These are phyloP conservation scores for Salvia rosmarinus DNA, from an alignment of 257 asterid species.

Conservation along the genomic window DNA sequence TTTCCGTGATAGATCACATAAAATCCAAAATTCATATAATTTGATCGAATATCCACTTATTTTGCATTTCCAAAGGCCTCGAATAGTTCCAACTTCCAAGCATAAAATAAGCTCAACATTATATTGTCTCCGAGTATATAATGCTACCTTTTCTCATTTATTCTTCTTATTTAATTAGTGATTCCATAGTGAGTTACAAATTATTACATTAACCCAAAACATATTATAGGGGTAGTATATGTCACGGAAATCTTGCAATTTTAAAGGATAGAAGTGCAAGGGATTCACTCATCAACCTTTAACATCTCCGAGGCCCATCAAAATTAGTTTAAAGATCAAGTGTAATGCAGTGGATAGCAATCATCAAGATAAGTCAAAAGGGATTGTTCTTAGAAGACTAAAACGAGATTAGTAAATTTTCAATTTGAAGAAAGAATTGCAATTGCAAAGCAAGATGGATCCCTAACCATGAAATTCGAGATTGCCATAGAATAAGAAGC, in stretches of 20 bases:
- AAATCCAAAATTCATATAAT: constrained; percentile 16
- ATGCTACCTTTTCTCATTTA: too few relatives aligned
- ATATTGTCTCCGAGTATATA: too few relatives aligned
- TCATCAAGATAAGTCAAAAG: constrained; percentile 19
- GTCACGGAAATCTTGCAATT: background rate
- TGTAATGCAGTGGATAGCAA: constrained; percentile 6
- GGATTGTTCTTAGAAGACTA: background rate
- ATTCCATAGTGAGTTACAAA: too few relatives aligned
- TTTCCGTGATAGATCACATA: constrained; percentile 5
- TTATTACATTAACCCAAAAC: too few relatives aligned
- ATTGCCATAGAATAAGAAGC: constrained; percentile 12
- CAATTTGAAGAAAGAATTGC: background rate
- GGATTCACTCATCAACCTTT: constrained; percentile 10
- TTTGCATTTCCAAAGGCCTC: constrained; percentile 17
- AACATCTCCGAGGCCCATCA: constrained; percentile 27
- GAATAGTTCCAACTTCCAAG: constrained; percentile 30
- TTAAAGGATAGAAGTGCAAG: constrained; percentile 15
- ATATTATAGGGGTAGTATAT: background rate
- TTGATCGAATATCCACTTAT: background rate
- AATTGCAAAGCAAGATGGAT: constrained; percentile 1
- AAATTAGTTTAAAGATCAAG: background rate
- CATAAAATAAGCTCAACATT: constrained; percentile 18
- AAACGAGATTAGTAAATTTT: background rate
- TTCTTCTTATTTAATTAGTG: constrained; percentile 27
- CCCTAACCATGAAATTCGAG: constrained; percentile 14